phyloP scores from a whole-genome alignment of 1,284 basidiomycete genomes.

The Mycena citricolor region DNA sequence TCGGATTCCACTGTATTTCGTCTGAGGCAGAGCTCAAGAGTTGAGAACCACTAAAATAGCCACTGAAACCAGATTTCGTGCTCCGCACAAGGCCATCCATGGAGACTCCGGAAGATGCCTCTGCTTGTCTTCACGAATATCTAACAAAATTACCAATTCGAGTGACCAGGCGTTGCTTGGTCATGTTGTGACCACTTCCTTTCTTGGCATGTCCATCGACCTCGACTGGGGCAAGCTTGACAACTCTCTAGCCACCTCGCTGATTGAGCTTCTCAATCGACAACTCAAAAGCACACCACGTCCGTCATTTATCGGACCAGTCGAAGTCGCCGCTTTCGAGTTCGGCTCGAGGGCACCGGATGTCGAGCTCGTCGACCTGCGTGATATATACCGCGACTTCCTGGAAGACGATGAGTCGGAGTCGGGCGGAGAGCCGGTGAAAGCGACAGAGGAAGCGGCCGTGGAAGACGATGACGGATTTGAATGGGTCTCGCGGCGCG shows the following conservation, averaged over 20 bases:
- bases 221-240: conserved; percentile 77
- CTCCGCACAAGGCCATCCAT: too few relatives aligned
- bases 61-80: too few relatives aligned
- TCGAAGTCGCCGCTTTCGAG: conserved; percentile 82
- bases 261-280: conserved; percentile 80
- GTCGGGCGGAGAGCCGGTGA: conserved; percentile 45
- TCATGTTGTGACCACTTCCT: too few relatives aligned
- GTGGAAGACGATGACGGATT: conserved; percentile 62
- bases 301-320: conserved; percentile 92
- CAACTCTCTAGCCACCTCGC: conserved; percentile 63
- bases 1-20: too few relatives aligned
- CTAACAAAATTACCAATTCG: too few relatives aligned
- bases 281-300: conserved; percentile 70
- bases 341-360: conserved; percentile 86
- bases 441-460: conserved; percentile 50
- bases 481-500: conserved; percentile 75
- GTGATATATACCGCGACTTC: conserved; percentile 94
- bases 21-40: too few relatives aligned
- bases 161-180: too few relatives aligned
- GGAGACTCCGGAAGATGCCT: too few relatives aligned
- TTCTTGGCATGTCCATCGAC: conserved; percentile 85
- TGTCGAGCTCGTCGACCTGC: conserved; percentile 86
- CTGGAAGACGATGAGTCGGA: conserved; percentile 75
- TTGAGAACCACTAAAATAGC: too few relatives aligned
- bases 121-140: too few relatives aligned